Conservation (phyloP, 2,329 filamentous ascomycete species). For the Parastagonospora nodorum region DNA sequence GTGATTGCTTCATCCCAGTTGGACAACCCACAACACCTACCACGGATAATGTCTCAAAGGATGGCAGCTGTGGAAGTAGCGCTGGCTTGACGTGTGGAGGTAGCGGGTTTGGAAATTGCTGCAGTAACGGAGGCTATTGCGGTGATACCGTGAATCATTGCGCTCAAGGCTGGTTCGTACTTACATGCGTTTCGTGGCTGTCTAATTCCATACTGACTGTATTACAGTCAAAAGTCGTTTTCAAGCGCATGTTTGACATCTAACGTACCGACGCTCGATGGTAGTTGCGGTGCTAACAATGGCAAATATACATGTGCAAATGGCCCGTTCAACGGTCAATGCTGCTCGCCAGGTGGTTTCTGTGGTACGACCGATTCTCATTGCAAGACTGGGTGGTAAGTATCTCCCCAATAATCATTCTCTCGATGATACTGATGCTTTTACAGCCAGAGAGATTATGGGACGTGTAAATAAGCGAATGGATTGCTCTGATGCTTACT, state of each 20-base stretch:
- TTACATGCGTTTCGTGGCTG: neutral
- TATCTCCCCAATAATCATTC: too few relatives aligned
- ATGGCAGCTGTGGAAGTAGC: constrained; percentile 18
- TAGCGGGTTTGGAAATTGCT: constrained; percentile 17
- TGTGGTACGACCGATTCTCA: constrained; percentile 2
- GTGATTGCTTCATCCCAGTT: constrained; percentile 2
- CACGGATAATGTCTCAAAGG: constrained; percentile 9
- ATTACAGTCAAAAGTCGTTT: constrained; percentile 12
- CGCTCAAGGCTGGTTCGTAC: constrained; percentile 14
- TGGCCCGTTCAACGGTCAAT: constrained; percentile 14
- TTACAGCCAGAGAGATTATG: too few relatives aligned
- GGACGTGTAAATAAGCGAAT: too few relatives aligned
- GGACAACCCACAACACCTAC: neutral
- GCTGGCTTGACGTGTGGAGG: constrained; percentile 16
- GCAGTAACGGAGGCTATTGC: constrained; percentile 8
- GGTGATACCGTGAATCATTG: constrained; percentile 14
- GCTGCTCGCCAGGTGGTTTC: constrained; percentile 12
- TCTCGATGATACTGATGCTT: too few relatives aligned
- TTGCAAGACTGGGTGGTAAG: too few relatives aligned
- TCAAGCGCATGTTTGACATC: constrained; percentile 14
- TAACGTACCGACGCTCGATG: constrained; percentile 6
- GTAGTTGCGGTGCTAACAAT: neutral
- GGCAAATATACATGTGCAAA: constrained; percentile 13
- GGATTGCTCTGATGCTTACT: too few relatives aligned
- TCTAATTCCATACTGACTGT: neutral